These are phyloP conservation scores for Globisporangium polare DNA, from an alignment of 352 stramenopile species.

Conservation along the genomic window DNA sequence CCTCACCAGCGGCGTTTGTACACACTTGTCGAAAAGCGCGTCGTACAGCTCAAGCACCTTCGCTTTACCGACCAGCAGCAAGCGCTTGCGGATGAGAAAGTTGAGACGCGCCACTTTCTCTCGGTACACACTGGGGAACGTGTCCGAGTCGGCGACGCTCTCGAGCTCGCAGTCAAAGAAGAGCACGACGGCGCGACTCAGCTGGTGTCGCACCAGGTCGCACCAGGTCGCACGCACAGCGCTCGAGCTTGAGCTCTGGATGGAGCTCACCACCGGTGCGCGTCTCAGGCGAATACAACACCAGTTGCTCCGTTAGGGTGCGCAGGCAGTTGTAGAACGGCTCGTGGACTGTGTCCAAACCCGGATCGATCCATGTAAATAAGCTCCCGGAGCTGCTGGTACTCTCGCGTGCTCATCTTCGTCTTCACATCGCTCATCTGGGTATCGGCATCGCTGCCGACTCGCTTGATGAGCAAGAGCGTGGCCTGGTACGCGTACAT, in stretches of 20 bases:
- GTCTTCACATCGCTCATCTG: no score
- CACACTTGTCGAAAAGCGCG: not conserved
- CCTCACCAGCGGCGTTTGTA: not conserved
- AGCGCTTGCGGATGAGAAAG: not conserved
- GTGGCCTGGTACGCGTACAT: not conserved
- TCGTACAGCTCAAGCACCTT: not conserved
- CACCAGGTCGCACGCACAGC: not conserved
- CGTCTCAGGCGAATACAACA: no score
- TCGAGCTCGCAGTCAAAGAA: slow-evolving; percentile 1
- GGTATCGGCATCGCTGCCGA: no score
- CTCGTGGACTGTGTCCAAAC: no score
- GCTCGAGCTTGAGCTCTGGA: not conserved
- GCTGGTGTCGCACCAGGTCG: not conserved
- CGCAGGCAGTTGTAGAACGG: no score
- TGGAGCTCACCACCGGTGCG: not conserved
- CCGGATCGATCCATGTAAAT: no score
- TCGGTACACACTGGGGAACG: not conserved
- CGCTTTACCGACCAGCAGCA: not conserved
- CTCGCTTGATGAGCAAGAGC: no score
- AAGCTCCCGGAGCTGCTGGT: not conserved
- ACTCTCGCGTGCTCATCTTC: no score
- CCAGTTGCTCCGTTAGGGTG: no score
- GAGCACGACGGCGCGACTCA: not conserved
- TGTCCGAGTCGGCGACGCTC: not conserved
- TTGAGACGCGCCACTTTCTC: not conserved